A percentile compares a stretch with the other conserved stretches of the same genome.
Evolutionary conservation across 352 stramenopile species (phyloP).

Genomic region (Phytophthora nicotianae): DNA sequence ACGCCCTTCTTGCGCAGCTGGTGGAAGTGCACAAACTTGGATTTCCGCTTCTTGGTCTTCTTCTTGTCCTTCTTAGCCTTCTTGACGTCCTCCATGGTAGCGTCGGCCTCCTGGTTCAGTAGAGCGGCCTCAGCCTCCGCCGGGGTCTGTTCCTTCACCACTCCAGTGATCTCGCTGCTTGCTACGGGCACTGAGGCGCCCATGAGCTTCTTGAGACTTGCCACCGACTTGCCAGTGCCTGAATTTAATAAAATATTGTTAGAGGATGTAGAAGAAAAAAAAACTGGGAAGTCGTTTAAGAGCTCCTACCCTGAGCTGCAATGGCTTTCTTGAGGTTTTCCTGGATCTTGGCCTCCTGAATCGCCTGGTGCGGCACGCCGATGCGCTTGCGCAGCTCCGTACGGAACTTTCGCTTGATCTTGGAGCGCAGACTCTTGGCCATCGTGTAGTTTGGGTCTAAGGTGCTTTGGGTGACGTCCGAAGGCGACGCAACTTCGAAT

Average conservation of each 20-base stretch:
- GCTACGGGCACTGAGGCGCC: constrained; percentile 54
- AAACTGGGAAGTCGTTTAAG: background rate
- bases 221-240: constrained; percentile 58
- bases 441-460: constrained; percentile 42
- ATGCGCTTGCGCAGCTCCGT: constrained; percentile 85
- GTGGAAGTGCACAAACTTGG: constrained; percentile 90
- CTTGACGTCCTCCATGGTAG: constrained; percentile 44
- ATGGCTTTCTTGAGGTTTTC: constrained; percentile 87
- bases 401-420: constrained; percentile 91
- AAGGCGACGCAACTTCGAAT: constrained; percentile 21
- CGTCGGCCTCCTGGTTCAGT: constrained; percentile 56
- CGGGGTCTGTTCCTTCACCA: constrained; percentile 37
- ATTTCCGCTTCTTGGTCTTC: constrained; percentile 65
- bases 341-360: constrained; percentile 84
- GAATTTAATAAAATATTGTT: constrained; percentile 14
- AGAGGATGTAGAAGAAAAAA: constrained; percentile 5
- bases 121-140: constrained; percentile 52
- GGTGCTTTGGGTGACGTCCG: background rate
- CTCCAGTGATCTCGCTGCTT: constrained; percentile 46
- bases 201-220: constrained; percentile 79
- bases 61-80: constrained; percentile 72
- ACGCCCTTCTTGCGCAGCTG: constrained; percentile 88
- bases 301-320: constrained; percentile 55
- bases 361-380: constrained; percentile 71
- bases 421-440: constrained; percentile 89